Evolutionary conservation across 257 asterid species (phyloP), one percentile per base, ranked within the genome.

Genomic region (Solanum pinnatisectum): DNA sequence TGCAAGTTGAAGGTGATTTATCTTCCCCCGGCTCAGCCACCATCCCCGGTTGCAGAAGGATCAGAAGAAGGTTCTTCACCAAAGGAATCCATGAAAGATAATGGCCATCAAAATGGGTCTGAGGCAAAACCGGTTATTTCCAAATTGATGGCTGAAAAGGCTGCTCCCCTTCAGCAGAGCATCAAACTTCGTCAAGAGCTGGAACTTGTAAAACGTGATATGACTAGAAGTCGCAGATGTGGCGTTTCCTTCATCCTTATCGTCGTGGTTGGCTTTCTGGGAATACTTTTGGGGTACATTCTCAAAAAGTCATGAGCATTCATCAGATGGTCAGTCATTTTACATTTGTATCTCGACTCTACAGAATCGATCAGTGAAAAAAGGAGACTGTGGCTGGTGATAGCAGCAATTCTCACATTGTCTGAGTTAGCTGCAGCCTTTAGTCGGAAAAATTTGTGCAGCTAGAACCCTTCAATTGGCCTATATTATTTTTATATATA

Each of bases 11-110:
- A 91, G 87, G 98, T 94, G 86, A 82, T 93, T 63, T 95, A 94
- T 83, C 94, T 93, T 59, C 79, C 96, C 76, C 94, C 97, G 37
- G 92, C 92, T 44, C 96, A 92, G 86, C 96, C 98, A 36, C 95
- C 95, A 56, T 95, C 95, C 37, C 97, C 95, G 49, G 94, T 93
- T 85, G 93, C 94, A 8, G 98, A 94, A 92, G 98, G 94, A 76
- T 91, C 94, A 14, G 98, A 92, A 25, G 98, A 94, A 89, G 97
- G 96, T 16, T 87, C 92, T 65, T 92, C 95, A 15, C 92, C 97
- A 11, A 90, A 90, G 88, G 82, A 85, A 88, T 83, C 89, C 35
- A 72, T 86, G 40, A 35, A 83, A 84, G 98, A 93, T 16, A 87
- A 71, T 71, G 79, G 42, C 79, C 42, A 71, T 71, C 42, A 33